Base-by-base conservation (phyloP, 805 yeast species). In the Teunomyces tritomae region DNA sequence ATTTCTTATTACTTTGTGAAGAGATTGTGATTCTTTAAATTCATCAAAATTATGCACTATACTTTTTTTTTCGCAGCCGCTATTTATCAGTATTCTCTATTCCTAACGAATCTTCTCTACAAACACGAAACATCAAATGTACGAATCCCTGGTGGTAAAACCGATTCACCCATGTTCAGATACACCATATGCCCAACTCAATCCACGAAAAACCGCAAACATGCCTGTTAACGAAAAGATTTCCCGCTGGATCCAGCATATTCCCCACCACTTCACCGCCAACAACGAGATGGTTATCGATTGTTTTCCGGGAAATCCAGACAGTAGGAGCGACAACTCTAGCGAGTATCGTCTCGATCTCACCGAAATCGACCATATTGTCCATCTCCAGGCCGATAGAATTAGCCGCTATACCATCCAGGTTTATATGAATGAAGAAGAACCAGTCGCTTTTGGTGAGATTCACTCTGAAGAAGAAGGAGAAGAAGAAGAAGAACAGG, bases 201-300 rank as follows among this genome's bases (percentile, higher is more conserved):
- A 84, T 49, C 92, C 92, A 9, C 71, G 89, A 57, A 64, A 65
- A 28, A 81, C 82, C 2, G 67, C 76, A 7, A 83, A 81, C 61
- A 85, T 87, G 90, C 74, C 82, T 1, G 78, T 75, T 51, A 69
- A 65, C 42, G 92, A 87, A 56, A 87, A 86, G 56, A 87, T 87
- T 0, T 71, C 71, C 33, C 66, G 62, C 5, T 87, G 94, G 94
- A 76, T 87, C 30, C 66, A 68, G 3, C 70, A 73, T 27, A 75
- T 87, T 3, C 91, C 91, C 1, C 58, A 73, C 7, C 71, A 65
- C 44, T 58, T 66, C 0, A 51, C 62, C 14, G 57, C 52, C 34
- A 52, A 56, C 28, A 39, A 48, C 26, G 56, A 53, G 13, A 39
- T 57, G 13, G 49, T 54, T 47, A 13, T 73, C 73, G 75, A 73